Evolutionary conservation across 1,284 basidiomycete species (phyloP).

Genomic region (Rugosomyces carneus): DNA sequence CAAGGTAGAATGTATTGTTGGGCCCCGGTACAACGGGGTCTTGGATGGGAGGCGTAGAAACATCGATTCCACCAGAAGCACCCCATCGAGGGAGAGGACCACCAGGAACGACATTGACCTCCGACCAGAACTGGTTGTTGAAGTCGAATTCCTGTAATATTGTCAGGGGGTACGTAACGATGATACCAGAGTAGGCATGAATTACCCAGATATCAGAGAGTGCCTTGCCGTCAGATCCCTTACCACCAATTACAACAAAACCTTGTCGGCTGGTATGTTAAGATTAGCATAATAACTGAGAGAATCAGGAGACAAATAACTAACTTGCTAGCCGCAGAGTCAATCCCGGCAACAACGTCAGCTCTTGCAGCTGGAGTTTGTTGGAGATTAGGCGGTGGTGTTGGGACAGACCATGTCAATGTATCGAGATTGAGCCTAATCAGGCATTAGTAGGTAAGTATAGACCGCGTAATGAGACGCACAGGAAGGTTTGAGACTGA

Average conservation of each 20-base stretch:
- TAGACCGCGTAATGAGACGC: slow-evolving; percentile 20
- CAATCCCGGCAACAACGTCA: slow-evolving; percentile 53
- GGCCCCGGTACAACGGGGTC: slow-evolving; percentile 41
- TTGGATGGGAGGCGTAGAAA: slow-evolving; percentile 34
- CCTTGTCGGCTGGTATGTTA: slow-evolving; percentile 49
- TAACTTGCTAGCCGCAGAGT: slow-evolving; percentile 75
- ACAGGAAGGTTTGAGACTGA: slow-evolving; percentile 65
- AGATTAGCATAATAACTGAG: slow-evolving; percentile 10
- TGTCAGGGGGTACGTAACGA: neutral
- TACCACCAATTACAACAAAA: slow-evolving; percentile 67
- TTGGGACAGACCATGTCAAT: slow-evolving; percentile 55
- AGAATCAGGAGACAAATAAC: slow-evolving; percentile 23
- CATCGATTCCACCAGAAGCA: slow-evolving; percentile 66
- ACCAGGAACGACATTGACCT: slow-evolving; percentile 44
- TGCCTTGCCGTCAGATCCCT: slow-evolving; percentile 41
- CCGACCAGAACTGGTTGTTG: slow-evolving; percentile 65
- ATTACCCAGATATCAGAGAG: slow-evolving; percentile 67
- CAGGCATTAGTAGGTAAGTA: slow-evolving; percentile 3
- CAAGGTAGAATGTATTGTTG: slow-evolving; percentile 64
- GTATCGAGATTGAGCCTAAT: slow-evolving; percentile 52
- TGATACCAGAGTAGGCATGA: neutral
- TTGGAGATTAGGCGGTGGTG: slow-evolving; percentile 39
- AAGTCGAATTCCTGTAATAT: slow-evolving; percentile 63
- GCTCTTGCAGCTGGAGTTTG: slow-evolving; percentile 55
- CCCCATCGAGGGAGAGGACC: slow-evolving; percentile 59